Conservation (phyloP, 31 red algal genomes). For the Bonnemaisonia californica region DNA sequence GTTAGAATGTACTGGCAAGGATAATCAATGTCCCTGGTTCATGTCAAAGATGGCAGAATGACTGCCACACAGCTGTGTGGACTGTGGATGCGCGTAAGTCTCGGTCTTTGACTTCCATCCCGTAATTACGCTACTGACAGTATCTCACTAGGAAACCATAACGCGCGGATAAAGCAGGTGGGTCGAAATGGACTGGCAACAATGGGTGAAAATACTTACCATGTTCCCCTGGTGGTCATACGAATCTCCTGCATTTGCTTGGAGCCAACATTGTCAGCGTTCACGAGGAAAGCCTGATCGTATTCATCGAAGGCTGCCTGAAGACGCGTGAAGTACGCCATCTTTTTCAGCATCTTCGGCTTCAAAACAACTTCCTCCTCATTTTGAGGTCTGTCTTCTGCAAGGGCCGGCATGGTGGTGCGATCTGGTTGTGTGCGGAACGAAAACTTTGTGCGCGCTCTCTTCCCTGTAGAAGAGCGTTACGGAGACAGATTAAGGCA, state of each 20-base stretch:
- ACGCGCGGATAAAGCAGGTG: too few species aligned
- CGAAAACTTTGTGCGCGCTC: not conserved
- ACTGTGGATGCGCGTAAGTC: too few species aligned
- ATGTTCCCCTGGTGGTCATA: slow-evolving; percentile 44
- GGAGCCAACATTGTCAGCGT: slow-evolving; percentile 98
- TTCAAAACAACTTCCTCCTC: slow-evolving; percentile 58
- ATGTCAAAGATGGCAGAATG: too few species aligned
- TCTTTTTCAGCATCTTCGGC: slow-evolving; percentile 89
- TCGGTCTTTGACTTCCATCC: too few species aligned
- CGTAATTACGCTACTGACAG: too few species aligned
- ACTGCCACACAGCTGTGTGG: too few species aligned
- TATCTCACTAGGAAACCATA: too few species aligned
- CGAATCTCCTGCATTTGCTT: slow-evolving; percentile 98
- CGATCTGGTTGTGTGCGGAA: not conserved
- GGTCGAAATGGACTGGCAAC: too few species aligned
- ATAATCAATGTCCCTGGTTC: not conserved
- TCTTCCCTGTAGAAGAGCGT: slow-evolving; percentile 36
- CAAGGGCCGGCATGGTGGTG: slow-evolving; percentile 50
- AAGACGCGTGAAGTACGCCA: slow-evolving; percentile 72
- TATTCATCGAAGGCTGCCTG: slow-evolving; percentile 87
- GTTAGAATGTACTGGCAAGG: not conserved
- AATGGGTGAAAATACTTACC: too few species aligned
- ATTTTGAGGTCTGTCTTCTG: not conserved
- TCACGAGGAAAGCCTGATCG: slow-evolving; percentile 88
- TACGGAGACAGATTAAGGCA: slow-evolving; percentile 77